phyloP scores from a whole-genome alignment of 2,329 filamentous ascomycete genomes.

The Neodidymelliopsis sp. region DNA sequence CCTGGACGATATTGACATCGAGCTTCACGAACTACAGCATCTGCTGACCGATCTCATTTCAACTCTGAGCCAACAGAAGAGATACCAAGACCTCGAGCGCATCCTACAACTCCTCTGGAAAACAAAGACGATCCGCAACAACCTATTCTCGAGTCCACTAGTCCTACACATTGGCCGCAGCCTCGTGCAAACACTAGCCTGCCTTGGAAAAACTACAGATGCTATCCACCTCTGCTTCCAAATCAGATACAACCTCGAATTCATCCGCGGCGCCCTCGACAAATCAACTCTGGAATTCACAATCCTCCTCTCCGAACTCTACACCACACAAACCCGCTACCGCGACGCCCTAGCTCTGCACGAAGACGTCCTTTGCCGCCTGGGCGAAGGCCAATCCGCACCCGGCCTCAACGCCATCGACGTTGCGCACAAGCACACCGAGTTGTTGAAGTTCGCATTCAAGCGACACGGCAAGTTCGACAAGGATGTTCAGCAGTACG shows the following conservation, averaged over 20 bases:
- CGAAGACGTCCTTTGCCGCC: constrained; percentile 30
- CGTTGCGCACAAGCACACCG: constrained; percentile 22
- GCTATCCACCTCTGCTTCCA: constrained; percentile 33
- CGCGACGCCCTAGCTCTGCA: constrained; percentile 32
- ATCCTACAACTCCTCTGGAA: constrained; percentile 46
- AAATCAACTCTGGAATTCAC: constrained; percentile 29
- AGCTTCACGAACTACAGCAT: constrained; percentile 49
- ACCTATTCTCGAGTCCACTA: constrained; percentile 29
- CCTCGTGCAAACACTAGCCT: constrained; percentile 33
- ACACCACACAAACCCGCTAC: constrained; percentile 28
- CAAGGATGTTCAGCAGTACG: constrained; percentile 25
- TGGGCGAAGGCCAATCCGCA: constrained; percentile 25
- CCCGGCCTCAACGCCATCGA: constrained; percentile 19
- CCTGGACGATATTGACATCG: constrained; percentile 49
- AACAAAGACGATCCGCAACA: constrained; percentile 31
- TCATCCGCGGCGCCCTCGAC: constrained; percentile 30
- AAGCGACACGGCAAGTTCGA: constrained; percentile 29
- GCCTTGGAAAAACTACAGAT: constrained; percentile 25
- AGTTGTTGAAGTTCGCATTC: constrained; percentile 28
- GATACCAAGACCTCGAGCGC: constrained; percentile 51
- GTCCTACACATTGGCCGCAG: constrained; percentile 31
- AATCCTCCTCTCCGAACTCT: constrained; percentile 29
- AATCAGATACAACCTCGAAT: constrained; percentile 33
- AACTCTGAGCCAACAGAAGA: constrained; percentile 52
- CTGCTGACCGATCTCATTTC: constrained; percentile 52